These are phyloP conservation scores for Puccinia hordei DNA, from an alignment of 1,284 basidiomycete species.

Conservation along the genomic window DNA sequence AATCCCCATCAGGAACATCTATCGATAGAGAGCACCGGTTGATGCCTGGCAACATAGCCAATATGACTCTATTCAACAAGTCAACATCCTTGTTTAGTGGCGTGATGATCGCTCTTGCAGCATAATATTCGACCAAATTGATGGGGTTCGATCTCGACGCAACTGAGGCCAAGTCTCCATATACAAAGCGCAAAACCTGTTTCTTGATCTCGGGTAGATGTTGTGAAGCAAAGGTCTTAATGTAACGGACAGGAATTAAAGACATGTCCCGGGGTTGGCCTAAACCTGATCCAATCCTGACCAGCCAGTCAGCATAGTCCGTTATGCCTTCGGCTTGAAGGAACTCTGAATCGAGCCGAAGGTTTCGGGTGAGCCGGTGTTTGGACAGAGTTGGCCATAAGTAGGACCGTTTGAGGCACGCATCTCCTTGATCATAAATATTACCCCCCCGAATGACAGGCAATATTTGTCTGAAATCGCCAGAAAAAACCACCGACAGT, in stretches of 20 bases:
- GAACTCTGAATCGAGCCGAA: not conserved
- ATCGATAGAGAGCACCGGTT: not conserved
- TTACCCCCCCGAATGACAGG: not conserved
- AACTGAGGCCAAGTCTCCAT: no score
- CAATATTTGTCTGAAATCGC: slow-evolving; percentile 33
- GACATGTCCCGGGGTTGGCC: not conserved
- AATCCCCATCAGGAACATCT: not conserved
- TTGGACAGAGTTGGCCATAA: not conserved
- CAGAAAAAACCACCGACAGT: not conserved
- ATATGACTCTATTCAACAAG: no score
- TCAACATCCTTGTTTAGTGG: no score
- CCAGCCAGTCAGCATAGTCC: not conserved
- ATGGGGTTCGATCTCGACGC: rapidly evolving
- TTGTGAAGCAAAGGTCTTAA: no score
- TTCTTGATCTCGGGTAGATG: no score
- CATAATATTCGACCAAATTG: no score
- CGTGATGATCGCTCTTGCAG: no score
- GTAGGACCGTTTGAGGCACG: not conserved
- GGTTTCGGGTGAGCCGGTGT: not conserved
- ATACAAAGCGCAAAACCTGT: no score
- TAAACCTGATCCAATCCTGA: not conserved
- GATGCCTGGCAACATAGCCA: not conserved
- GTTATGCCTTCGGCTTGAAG: not conserved
- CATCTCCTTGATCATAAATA: not conserved
- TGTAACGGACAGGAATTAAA: no score